Base-by-base conservation (phyloP, 2,329 filamentous ascomycete genomes). In the Fusarium sp. region DNA sequence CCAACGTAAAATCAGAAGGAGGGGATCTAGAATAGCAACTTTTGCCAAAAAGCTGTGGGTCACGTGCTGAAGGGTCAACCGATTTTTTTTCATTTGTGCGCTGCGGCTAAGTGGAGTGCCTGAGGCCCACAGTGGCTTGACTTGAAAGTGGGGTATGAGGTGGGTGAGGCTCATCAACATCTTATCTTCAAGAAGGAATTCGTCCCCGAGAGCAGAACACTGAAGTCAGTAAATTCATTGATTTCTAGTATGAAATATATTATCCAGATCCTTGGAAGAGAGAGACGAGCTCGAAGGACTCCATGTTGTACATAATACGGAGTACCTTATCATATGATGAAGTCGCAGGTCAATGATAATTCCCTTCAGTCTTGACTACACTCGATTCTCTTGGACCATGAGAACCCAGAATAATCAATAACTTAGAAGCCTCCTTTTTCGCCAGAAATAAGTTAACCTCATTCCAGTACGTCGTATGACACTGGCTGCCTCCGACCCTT, bases 1-100 rank as follows among this genome's bases (percentile, higher is more conserved):
- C 35, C 47, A 46, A 46, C 57, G 31, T 50, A 57, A 43, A 52
- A 57, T 23, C 59, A 66, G 49, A 35, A 38, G 43, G 62, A 70
- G 57, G 55, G 62, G 48, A 59, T 52, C 52, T 44, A n/a, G 39
- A 29, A 37, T 48, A 33, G 43, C 66, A 72, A 61, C 69, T 77
- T 74, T 61, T 67, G 20, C 56, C 18, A 28, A 54, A 39, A 26
- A 38, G 26, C 33, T 59, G 60, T 63, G 66, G 61, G 75, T 78
- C 76, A 78, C 76, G 76, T 78, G 76, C 61, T 7, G 15, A 47
- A 75, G 71, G 75, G 73, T 76, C 46, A 74, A 69, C 28, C 42
- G 31, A 60, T 11, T 46, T 58, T 64, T 66, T 41, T 47, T 39
- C n/a, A 37, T 35, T 47, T 57, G 41, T 63, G 54, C 26, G 61